phyloP scores from a whole-genome alignment of 495 filamentous ascomycete genomes.

The Neurospora africana region DNA sequence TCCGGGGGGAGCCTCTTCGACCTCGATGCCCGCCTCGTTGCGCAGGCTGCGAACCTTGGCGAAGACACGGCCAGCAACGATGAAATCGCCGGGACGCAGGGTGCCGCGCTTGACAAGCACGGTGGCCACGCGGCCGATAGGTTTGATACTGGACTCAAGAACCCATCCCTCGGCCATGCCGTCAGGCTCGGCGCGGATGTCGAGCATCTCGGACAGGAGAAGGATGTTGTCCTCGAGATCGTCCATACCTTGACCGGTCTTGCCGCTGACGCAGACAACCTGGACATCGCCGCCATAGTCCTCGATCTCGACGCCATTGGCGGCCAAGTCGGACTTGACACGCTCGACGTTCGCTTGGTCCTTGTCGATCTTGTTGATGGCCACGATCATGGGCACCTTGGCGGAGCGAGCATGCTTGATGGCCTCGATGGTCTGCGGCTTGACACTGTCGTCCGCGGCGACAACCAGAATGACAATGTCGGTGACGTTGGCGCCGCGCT shows the following conservation, averaged over 20 bases:
- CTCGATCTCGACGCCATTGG: conserved; percentile 83
- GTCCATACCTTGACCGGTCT: conserved; percentile 84
- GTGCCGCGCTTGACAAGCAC: conserved; percentile 83
- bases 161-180: conserved; percentile 88
- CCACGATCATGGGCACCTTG: conserved; percentile 90
- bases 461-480: conserved; percentile 96
- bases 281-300: conserved; percentile 94
- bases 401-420: conserved; percentile 89
- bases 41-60: conserved; percentile 69
- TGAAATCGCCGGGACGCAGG: conserved; percentile 64
- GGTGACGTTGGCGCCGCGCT: conserved; percentile 89
- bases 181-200: conserved; percentile 69
- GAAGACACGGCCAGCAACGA: conserved; percentile 83
- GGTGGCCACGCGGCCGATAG: conserved; percentile 77
- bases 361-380: conserved; percentile 97
- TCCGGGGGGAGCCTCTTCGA: conserved; percentile 71
- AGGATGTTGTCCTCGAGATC: conserved; percentile 86
- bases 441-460: conserved; percentile 94
- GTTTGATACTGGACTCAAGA: conserved; percentile 84
- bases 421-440: conserved; percentile 92
- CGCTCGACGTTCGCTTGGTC: conserved; percentile 63
- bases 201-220: conserved; percentile 75
- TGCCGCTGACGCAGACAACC: conserved; percentile 81
- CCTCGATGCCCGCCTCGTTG: conserved; percentile 69
- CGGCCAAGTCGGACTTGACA: conserved; percentile 78